These are phyloP conservation scores for Lophium mytilinum DNA, from an alignment of 495 filamentous ascomycete genomes.

Conservation along the genomic window DNA sequence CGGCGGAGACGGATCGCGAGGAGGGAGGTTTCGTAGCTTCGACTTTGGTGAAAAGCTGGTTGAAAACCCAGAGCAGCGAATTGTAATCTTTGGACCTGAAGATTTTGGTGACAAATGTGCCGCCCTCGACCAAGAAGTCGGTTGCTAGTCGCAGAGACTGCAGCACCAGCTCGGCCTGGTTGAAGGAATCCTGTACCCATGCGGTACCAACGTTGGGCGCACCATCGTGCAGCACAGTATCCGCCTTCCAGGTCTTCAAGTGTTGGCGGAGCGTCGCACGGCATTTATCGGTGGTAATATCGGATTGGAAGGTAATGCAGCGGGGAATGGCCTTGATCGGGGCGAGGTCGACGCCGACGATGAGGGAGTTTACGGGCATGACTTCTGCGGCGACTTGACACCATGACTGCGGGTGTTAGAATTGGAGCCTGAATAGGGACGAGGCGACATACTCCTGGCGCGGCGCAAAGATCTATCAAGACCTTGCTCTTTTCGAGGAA, in stretches of 20 bases:
- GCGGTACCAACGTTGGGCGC: constrained; percentile 96
- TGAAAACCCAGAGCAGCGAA: constrained; percentile 92
- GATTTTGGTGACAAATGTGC: constrained; percentile 95
- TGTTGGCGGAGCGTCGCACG: constrained; percentile 83
- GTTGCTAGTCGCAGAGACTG: constrained; percentile 89
- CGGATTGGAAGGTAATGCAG: constrained; percentile 90
- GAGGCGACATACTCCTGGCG: constrained; percentile 66
- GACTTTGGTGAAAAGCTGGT: constrained; percentile 88
- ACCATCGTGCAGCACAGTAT: constrained; percentile 95
- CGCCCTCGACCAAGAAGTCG: constrained; percentile 83
- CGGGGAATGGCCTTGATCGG: constrained; percentile 94
- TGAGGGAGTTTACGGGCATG: constrained; percentile 84
- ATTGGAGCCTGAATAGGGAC: not conserved
- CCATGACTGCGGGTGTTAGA: constrained; percentile 59
- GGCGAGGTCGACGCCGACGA: constrained; percentile 88
- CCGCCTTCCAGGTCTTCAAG: constrained; percentile 94
- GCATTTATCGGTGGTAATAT: constrained; percentile 97
- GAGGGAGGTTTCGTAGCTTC: constrained; percentile 97
- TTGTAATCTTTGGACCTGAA: constrained; percentile 99
- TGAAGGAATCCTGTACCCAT: constrained; percentile 98
- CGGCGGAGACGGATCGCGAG: constrained; percentile 87
- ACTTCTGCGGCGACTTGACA: constrained; percentile 95
- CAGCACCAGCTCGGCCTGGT: constrained; percentile 89
- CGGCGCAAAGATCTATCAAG: constrained; percentile 91
- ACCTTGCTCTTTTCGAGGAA: constrained; percentile 97